Evolutionary conservation across 1,139 yeast species (phyloP).

Genomic region (Wickerhamiella pararugosa): DNA sequence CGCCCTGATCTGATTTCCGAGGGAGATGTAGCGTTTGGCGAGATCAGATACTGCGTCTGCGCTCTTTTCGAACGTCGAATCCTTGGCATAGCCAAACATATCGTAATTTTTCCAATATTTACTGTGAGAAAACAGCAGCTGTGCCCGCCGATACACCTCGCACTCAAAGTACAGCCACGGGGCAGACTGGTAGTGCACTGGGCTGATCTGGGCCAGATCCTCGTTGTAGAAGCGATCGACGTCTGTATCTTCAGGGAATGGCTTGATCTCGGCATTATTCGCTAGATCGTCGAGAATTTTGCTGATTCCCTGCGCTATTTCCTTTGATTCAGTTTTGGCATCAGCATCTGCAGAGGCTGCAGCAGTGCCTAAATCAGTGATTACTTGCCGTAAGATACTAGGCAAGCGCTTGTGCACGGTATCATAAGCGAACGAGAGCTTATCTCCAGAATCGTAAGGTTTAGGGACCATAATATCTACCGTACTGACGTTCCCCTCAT

Average conservation of each 20-base stretch:
- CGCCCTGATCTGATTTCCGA: constrained; percentile 27
- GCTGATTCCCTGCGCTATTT: constrained; percentile 25
- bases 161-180: constrained; percentile 91
- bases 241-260: constrained; percentile 14
- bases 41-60: constrained; percentile 68
- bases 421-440: constrained; percentile 62
- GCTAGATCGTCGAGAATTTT: constrained; percentile 22
- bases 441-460: constrained; percentile 44
- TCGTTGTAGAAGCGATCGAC: constrained; percentile 24
- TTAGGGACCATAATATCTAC: constrained; percentile 12
- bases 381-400: constrained; percentile 50
- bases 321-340: constrained; percentile 20
- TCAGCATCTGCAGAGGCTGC: constrained; percentile 17
- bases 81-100: constrained; percentile 54
- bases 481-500: no score
- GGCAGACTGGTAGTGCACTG: constrained; percentile 33
- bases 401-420: constrained; percentile 86
- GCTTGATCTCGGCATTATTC: constrained; percentile 15
- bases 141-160: constrained; percentile 57
- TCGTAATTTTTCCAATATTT: constrained; percentile 48
- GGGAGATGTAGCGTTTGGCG: constrained; percentile 49
- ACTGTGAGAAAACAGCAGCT: constrained; percentile 30
- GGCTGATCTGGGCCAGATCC: constrained; percentile 30
- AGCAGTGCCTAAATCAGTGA: constrained; percentile 40
- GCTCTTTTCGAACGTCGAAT: constrained; percentile 60